Percentiles rank a stretch among this genome's conserved stretches.
phyloP scores from a whole-genome alignment of 345 rosid genomes.

The Corchorus capsularis region DNA sequence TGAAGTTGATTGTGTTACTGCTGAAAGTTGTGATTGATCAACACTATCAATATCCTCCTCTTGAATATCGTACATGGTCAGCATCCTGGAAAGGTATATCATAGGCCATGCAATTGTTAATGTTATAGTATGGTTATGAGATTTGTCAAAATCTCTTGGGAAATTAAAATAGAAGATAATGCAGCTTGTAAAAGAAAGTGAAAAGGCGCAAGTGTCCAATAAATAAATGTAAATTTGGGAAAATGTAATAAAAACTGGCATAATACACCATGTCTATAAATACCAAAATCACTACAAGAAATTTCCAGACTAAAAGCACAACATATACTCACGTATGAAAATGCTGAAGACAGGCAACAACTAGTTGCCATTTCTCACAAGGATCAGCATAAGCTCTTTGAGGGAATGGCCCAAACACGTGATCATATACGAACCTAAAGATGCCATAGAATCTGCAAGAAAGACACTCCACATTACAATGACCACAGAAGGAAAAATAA shows the following conservation, averaged over 20 bases:
- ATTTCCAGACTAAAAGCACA: slow-evolving; percentile 2
- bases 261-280: background rate
- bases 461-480: slow-evolving; percentile 25
- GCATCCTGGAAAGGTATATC: slow-evolving; percentile 56
- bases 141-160: background rate
- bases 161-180: background rate
- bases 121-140: background rate
- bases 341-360: slow-evolving; percentile 90
- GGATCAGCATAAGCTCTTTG: slow-evolving; percentile 96
- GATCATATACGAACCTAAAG: slow-evolving; percentile 86
- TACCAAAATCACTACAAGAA: slow-evolving; percentile 12
- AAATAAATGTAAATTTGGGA: slow-evolving; percentile 3
- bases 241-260: background rate
- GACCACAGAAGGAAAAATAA: slow-evolving; percentile 21
- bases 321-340: slow-evolving; percentile 73
- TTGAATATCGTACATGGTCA: slow-evolving; percentile 76
- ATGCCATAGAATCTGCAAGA: slow-evolving; percentile 86
- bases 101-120: slow-evolving; percentile 1
- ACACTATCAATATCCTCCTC: slow-evolving; percentile 76
- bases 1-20: slow-evolving; percentile 48
- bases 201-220: background rate
- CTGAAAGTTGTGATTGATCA: slow-evolving; percentile 56
- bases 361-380: slow-evolving; percentile 93
- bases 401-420: slow-evolving; percentile 90
- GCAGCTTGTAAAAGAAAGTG: slow-evolving; percentile 8